Conservation (phyloP, 441 rosid genomes). For the Bruguiera hainesii region DNA sequence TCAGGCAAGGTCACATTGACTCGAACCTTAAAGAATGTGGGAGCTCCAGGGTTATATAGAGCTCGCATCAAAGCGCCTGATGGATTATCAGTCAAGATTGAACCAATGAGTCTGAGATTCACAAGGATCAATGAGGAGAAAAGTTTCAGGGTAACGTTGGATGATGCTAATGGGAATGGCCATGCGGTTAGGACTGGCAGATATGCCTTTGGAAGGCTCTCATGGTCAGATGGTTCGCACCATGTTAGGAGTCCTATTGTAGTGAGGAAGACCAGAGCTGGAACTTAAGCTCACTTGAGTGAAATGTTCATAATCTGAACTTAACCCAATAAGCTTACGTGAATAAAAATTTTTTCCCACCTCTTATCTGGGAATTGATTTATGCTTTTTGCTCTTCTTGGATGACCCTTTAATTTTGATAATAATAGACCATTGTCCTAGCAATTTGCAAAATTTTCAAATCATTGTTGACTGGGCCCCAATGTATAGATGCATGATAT, state of each 20-base stretch:
- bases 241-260: constrained; percentile 5
- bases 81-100: constrained; percentile 13
- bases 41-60: constrained; percentile 23
- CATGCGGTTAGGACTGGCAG: background rate
- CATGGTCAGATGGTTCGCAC: constrained; percentile 5
- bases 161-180: background rate
- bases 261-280: background rate
- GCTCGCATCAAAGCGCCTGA: constrained; percentile 9
- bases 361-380: too few species aligned
- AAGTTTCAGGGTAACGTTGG: constrained; percentile 18
- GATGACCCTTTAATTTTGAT: too few species aligned
- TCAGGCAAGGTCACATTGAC: constrained; percentile 17
- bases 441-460: too few species aligned
- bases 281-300: too few species aligned
- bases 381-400: too few species aligned
- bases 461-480: too few species aligned
- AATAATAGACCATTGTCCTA: too few species aligned
- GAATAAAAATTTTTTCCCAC: too few species aligned
- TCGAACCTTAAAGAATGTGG: constrained; percentile 42
- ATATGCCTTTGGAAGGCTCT: constrained; percentile 17
- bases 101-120: constrained; percentile 15
- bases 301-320: too few species aligned
- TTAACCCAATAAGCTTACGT: too few species aligned
- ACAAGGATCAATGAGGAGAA: constrained; percentile 20
- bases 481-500: too few species aligned